Conservation (phyloP, 2,329 filamentous ascomycete genomes). For the Chrysoporthe cubensis region DNA sequence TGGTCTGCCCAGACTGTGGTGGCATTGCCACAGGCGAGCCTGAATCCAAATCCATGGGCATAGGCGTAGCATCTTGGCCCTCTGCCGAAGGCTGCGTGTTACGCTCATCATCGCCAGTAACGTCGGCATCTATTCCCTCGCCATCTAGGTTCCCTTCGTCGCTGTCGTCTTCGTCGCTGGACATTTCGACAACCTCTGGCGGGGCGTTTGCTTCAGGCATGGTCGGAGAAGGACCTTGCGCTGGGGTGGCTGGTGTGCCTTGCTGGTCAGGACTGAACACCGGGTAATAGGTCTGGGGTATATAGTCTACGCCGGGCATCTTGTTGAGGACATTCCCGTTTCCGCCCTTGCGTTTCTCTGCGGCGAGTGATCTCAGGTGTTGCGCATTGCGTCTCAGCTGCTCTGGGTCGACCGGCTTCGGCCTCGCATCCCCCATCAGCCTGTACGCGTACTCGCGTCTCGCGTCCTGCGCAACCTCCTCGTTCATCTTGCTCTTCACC, state of each 20-base stretch:
- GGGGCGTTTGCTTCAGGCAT: not conserved
- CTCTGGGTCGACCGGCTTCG: not conserved
- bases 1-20: not conserved
- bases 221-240: not conserved
- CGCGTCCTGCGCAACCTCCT: constrained; percentile 15
- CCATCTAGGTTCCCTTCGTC: constrained; percentile 6
- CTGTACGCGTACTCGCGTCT: constrained; percentile 18
- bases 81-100: not conserved
- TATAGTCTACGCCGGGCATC: constrained; percentile 9
- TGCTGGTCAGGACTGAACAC: not conserved
- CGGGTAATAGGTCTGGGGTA: not conserved
- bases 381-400: not conserved
- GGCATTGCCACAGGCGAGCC: not conserved
- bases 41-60: not conserved
- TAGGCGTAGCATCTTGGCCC: not conserved
- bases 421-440: constrained; percentile 21
- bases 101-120: not conserved
- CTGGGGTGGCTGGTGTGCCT: not conserved
- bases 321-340: not conserved
- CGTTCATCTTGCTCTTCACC: constrained; percentile 24
- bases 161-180: constrained; percentile 8
- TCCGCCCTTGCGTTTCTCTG: not conserved
- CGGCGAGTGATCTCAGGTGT: not conserved
- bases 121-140: not conserved
- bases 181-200: not conserved